Evolutionary conservation across 768 basidiomycete species (phyloP), one percentile per base, ranked within the genome.

Genomic region (Candolleomyces aberdarensis): DNA sequence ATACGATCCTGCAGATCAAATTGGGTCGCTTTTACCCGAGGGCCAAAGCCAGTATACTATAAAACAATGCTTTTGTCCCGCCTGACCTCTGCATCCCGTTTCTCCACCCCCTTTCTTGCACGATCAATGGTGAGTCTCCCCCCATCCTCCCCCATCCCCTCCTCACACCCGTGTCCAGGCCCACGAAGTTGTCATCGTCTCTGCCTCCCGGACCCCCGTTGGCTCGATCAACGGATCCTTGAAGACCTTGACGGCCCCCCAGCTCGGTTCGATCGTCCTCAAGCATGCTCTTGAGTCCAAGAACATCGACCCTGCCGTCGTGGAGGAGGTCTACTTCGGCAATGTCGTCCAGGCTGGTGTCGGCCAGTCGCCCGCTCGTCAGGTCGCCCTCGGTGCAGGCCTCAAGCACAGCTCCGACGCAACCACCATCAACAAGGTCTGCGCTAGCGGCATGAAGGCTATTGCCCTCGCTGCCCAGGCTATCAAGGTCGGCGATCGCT

Each of bases 371-470:
- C 97, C 97, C n/a, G 97, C 97, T 56, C 87, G 97, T 65, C 97
- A 99, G 75, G 97, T 96, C 58, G 94, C 89, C n/a, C 86, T 99
- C 61, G 83, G 78, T 58, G 84, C 95, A n/a, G 97, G 97, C 64
- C 79, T 97, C 70, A 86, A 83, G 64, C 73, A 87, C 10, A 82
- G 82, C 59, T 96, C 96, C 29, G 97, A 99, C 77, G 96, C 96
- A 20, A 98, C 97, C 41, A 99, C 97, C 53, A 88, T 99, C 79
- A 99, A 99, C 86, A 99, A 99, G 80, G 97, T 99, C 74, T 99
- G 97, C 75, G 97, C 97, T 5, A 95, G 92, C 57, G 97, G 97
- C 63, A 80, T 99, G 83, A 98, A 98, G 77, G 83, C 96, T 31
- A 85, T 98, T 77, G 97, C 94, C 75, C 82, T 98, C 63, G 97